These are phyloP conservation scores for Pythium periplocum DNA, from an alignment of 352 stramenopile species.

Conservation along the genomic window DNA sequence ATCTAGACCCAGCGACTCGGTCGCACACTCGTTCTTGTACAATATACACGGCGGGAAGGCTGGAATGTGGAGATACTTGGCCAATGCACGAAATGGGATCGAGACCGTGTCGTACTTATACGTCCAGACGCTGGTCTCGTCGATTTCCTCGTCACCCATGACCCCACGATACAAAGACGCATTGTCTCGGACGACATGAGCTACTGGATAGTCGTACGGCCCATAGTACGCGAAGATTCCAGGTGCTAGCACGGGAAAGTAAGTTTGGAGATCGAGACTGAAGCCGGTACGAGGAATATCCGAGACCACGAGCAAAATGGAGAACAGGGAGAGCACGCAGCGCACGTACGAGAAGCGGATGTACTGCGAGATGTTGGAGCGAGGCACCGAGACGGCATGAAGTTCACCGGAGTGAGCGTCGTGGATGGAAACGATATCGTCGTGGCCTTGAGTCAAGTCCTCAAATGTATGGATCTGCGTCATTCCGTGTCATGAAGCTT, in stretches of 20 bases:
- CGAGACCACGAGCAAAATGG: neutral
- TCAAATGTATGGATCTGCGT: too few relatives aligned
- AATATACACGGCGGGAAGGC: conserved; percentile 14
- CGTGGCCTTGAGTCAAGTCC: too few relatives aligned
- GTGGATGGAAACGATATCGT: too few relatives aligned
- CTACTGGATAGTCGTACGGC: conserved; percentile 12
- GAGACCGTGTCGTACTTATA: conserved; percentile 22
- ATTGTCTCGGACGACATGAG: conserved; percentile 2
- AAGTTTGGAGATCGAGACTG: neutral
- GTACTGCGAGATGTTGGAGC: conserved; percentile 1
- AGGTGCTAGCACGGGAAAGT: neutral
- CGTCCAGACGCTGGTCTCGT: conserved; percentile 3
- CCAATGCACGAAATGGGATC: conserved; percentile 12
- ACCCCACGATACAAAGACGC: neutral
- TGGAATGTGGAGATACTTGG: conserved; percentile 6
- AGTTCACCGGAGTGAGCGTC: too few relatives aligned
- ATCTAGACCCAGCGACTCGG: neutral
- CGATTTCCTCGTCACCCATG: neutral
- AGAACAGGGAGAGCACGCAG: conserved; percentile 1
- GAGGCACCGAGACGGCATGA: too few relatives aligned
- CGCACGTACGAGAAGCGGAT: conserved; percentile 1
- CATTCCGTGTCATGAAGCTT: too few relatives aligned
- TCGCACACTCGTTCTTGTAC: conserved; percentile 5
- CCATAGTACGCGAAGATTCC: conserved; percentile 8
- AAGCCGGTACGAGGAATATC: conserved; percentile 4